Conservation (phyloP, 306 rosid genomes). For the Rosa lucieae region DNA sequence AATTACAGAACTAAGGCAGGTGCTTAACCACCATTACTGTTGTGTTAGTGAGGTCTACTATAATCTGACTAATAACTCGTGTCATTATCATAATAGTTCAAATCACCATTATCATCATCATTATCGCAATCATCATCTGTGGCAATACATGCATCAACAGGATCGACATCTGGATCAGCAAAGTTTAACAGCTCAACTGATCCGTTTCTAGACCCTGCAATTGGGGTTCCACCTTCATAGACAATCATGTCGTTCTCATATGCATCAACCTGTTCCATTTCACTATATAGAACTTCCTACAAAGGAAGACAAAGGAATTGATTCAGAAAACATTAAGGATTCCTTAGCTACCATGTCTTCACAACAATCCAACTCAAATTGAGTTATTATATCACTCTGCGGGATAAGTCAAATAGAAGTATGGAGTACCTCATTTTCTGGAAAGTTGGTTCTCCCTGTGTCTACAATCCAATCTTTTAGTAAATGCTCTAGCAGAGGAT, state of each 20-base stretch:
- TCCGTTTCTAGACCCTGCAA: conserved; percentile 47
- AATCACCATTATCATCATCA: conserved; percentile 59
- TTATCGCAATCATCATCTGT: conserved; percentile 52
- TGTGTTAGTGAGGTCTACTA: conserved; percentile 16
- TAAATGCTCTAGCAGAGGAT: conserved; percentile 47
- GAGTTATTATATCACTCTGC: background rate
- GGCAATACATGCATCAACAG: conserved; percentile 47
- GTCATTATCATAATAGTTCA: conserved; percentile 72
- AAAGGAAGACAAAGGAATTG: background rate
- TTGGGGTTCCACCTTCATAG: conserved; percentile 51
- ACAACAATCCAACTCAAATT: background rate
- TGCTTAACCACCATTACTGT: background rate
- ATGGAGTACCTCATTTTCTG: conserved; percentile 61
- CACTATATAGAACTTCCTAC: conserved; percentile 55
- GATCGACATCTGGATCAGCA: conserved; percentile 47
- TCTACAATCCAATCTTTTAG: conserved; percentile 80
- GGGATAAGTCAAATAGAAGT: background rate
- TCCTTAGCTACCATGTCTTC: background rate
- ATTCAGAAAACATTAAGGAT: background rate
- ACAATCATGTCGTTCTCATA: conserved; percentile 67
- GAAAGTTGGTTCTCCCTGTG: conserved; percentile 43
- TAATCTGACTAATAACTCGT: conserved; percentile 51
- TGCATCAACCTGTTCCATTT: conserved; percentile 57
- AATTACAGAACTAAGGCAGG: conserved; percentile 5
- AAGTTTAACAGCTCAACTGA: conserved; percentile 48